Evolutionary conservation across 2,329 filamentous ascomycete species (phyloP).

Genomic region (Fusarium verticillioides): DNA sequence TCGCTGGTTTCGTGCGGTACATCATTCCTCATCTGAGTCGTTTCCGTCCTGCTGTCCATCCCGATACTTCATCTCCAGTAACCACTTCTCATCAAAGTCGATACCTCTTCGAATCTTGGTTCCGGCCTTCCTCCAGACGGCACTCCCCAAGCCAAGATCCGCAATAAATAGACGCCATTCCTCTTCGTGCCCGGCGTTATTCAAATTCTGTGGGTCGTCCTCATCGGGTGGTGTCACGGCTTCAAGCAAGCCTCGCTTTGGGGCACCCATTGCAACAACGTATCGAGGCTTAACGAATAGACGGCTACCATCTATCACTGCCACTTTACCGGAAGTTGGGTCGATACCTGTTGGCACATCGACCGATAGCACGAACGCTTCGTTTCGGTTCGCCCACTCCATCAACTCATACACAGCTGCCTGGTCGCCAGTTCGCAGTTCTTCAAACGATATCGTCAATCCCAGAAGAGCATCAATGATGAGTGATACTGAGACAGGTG

Average conservation of each 20-base stretch:
- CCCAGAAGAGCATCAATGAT: constrained; percentile 92
- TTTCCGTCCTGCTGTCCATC: constrained; percentile 47
- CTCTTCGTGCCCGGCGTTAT: constrained; percentile 57
- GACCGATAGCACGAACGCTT: constrained; percentile 85
- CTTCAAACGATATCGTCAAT: constrained; percentile 88
- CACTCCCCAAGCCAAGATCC: constrained; percentile 85
- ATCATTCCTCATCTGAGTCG: constrained; percentile 40
- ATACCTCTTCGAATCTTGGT: constrained; percentile 85
- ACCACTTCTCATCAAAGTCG: constrained; percentile 89
- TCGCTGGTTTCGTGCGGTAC: not conserved
- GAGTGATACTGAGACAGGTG: constrained; percentile 73
- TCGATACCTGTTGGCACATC: constrained; percentile 92
- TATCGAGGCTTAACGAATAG: constrained; percentile 85
- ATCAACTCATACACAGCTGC: constrained; percentile 89
- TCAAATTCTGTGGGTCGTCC: constrained; percentile 48
- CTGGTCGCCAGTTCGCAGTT: constrained; percentile 84
- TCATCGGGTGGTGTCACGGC: constrained; percentile 69
- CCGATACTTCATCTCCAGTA: constrained; percentile 73
- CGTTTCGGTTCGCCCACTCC: constrained; percentile 91
- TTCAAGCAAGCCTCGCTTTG: constrained; percentile 84
- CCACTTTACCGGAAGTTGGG: constrained; percentile 76
- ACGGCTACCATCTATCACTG: constrained; percentile 76
- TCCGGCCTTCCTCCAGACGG: constrained; percentile 86
- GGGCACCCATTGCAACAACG: constrained; percentile 86
- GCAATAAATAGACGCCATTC: constrained; percentile 85